Evolutionary conservation across 495 filamentous ascomycete species (phyloP).

Genomic region (Neurospora pannonica): DNA sequence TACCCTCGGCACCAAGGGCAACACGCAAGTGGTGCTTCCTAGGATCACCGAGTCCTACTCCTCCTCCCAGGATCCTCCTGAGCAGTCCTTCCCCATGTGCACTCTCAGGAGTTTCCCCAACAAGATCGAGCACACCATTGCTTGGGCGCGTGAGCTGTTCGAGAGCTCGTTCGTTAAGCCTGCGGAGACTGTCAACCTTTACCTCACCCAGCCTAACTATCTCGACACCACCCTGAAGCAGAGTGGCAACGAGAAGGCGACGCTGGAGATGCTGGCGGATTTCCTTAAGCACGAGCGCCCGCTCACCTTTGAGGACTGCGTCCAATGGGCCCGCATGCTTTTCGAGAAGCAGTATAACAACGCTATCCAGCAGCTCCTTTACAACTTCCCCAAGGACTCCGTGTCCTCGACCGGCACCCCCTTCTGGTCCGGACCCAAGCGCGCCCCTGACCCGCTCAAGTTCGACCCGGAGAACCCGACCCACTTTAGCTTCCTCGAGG

Average conservation of each 20-base stretch:
- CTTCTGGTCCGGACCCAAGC: slow-evolving; percentile 99
- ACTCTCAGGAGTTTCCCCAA: slow-evolving; percentile 97
- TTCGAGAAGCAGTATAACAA: slow-evolving; percentile 98
- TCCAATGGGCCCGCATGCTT: slow-evolving; percentile 82
- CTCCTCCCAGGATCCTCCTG: slow-evolving; percentile 94
- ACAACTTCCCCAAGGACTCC: slow-evolving; percentile 96
- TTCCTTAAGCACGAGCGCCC: slow-evolving; percentile 92
- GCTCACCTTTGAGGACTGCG: slow-evolving; percentile 87
- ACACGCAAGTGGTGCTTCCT: slow-evolving; percentile 91
- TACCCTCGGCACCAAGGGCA: slow-evolving; percentile 96
- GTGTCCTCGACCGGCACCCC: slow-evolving; percentile 76
- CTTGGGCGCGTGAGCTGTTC: slow-evolving; percentile 94
- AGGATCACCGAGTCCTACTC: slow-evolving; percentile 93
- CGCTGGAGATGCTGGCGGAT: slow-evolving; percentile 79
- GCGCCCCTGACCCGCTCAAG: slow-evolving; percentile 82
- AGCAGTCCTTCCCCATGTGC: slow-evolving; percentile 98
- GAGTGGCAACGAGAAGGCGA: slow-evolving; percentile 92
- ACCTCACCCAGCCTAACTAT: slow-evolving; percentile 86
- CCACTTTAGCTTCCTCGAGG: slow-evolving; percentile 77
- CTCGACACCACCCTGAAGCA: slow-evolving; percentile 84
- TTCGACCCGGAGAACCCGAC: slow-evolving; percentile 78
- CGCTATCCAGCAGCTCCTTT: slow-evolving; percentile 89
- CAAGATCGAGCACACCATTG: slow-evolving; percentile 97
- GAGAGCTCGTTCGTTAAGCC: slow-evolving; percentile 88
- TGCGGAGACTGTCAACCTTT: slow-evolving; percentile 90